Percentiles rank a stretch among this genome's conserved stretches.
Evolutionary conservation across 2,329 filamentous ascomycete species (phyloP).

Genomic region (Epichloe elymi): DNA sequence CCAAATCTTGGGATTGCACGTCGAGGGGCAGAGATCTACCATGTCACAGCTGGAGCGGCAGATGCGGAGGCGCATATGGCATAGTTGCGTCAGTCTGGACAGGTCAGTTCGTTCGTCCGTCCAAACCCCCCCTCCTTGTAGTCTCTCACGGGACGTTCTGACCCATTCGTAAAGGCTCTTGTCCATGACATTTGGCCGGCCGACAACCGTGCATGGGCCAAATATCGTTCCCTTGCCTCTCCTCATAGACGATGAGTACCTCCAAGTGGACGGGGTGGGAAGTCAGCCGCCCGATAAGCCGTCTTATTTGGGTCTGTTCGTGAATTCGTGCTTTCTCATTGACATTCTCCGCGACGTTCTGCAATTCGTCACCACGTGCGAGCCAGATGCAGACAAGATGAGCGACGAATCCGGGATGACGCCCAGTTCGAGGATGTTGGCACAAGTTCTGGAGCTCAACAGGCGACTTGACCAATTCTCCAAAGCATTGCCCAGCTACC

Average conservation of each 20-base stretch:
- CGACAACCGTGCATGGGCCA: conserved; percentile 1
- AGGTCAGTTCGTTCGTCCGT: neutral
- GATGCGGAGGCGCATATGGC: conserved; percentile 3
- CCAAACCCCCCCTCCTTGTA: neutral
- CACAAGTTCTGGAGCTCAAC: conserved; percentile 1
- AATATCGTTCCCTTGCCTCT: conserved; percentile 1
- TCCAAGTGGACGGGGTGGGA: neutral
- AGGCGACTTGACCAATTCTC: conserved; percentile 2
- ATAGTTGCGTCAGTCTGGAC: conserved; percentile 2
- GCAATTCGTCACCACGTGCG: neutral
- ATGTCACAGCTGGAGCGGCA: conserved; percentile 2
- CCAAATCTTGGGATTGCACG: conserved; percentile 1
- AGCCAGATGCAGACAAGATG: neutral
- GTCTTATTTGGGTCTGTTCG: conserved; percentile 1
- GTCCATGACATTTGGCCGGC: conserved; percentile 4
- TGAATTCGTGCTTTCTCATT: neutral
- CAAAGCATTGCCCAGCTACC: neutral
- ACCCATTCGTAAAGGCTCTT: neutral
- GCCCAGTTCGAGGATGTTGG: neutral
- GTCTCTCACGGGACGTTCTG: neutral
- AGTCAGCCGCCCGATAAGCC: neutral
- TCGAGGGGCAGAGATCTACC: neutral
- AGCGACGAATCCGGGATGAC: neutral
- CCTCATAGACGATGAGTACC: conserved; percentile 1
- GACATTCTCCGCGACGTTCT: conserved; percentile 1